Conservation (phyloP, 495 filamentous ascomycete genomes). For the Penicillium robsamsonii region DNA sequence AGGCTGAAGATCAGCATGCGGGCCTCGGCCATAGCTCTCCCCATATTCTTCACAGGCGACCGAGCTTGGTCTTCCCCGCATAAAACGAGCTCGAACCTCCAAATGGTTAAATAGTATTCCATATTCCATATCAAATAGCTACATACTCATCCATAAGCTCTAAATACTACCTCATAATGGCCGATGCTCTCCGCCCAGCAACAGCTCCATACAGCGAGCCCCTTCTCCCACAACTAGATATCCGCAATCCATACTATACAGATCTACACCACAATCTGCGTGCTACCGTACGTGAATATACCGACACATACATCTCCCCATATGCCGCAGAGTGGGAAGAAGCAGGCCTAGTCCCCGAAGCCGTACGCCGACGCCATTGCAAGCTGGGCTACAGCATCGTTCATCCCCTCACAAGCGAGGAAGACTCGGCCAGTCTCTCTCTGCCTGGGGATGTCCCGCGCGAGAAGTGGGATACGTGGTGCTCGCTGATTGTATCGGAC, state of each 20-base stretch:
- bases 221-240: conserved; percentile 38
- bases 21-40: conserved; percentile 11
- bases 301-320: conserved; percentile 44
- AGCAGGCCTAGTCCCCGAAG: conserved; percentile 42
- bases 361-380: conserved; percentile 36
- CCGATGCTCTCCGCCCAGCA: conserved; percentile 23
- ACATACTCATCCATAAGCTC: neutral
- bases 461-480: conserved; percentile 52
- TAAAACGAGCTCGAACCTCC: neutral
- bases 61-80: conserved; percentile 14
- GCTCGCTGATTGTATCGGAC: conserved; percentile 46
- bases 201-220: conserved; percentile 44
- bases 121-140: neutral
- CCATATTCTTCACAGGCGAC: conserved; percentile 13
- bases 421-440: conserved; percentile 33
- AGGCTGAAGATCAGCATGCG: conserved; percentile 5
- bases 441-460: conserved; percentile 41
- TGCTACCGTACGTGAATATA: conserved; percentile 43
- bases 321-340: conserved; percentile 50
- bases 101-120: neutral
- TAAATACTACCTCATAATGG: conserved; percentile 16
- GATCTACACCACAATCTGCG: conserved; percentile 46
- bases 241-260: conserved; percentile 49
- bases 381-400: conserved; percentile 41
- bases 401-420: conserved; percentile 35